Base-by-base conservation (phyloP, 2,329 filamentous ascomycete genomes). In the Zasmidium cellare region DNA sequence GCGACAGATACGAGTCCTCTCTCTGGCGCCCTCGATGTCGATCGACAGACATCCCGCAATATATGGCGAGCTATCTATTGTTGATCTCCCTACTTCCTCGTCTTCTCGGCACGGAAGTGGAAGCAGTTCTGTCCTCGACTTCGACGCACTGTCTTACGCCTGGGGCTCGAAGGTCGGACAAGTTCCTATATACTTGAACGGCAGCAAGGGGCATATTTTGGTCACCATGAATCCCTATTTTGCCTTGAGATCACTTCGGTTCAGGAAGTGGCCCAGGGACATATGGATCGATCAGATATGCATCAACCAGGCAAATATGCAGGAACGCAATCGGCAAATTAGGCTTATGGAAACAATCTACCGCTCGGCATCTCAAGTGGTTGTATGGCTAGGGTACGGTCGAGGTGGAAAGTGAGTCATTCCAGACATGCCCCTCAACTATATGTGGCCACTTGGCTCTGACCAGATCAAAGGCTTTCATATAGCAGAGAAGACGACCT, bases 251-350 rank as follows among this genome's bases (percentile, higher is more conserved):
- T n/a, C n/a, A 14, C 31, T 18, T 46, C 48, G 45, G 19, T 22
- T 55, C n/a, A n/a, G n/a, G n/a, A n/a, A n/a, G n/a, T 6, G 44
- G 18, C 2, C 22, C 3, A 16, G 12, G 3, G 19, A 24, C 35
- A 19, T 71, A 5, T 72, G 71, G 69, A 60, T 71, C 25, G 69
- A 72, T 51, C 65, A 66, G 7, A 59, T 69, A 5, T 69, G 69
- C 48, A 69, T 72, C 31, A 53, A 71, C 48, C 71, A 72, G 58
- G 35, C 23, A 1, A 60, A 71, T 38, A 16, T 49, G 0, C 51
- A 50, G 49, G 68, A 72, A 57, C 57, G 61, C 31, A 65, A 64
- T 16, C 65, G 69, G 16, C 68, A 70, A 48, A 68, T 69, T 6
- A 45, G 55, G 28, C 65, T 70, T 16, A 72, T 72, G 64, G 56